phyloP scores from a whole-genome alignment of 2,329 filamentous ascomycete genomes.

The Blastomyces silverae region DNA sequence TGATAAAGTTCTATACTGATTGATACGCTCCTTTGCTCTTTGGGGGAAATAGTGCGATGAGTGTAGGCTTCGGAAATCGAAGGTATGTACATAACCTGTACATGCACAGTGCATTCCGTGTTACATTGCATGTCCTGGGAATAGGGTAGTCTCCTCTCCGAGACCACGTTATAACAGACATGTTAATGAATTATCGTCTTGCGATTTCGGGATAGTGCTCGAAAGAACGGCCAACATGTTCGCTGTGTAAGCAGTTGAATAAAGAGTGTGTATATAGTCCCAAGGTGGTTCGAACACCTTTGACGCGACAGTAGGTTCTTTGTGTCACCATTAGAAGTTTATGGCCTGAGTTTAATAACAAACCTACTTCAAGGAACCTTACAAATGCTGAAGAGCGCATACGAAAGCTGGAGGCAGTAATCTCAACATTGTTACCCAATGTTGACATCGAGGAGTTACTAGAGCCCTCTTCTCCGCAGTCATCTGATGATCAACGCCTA shows the following conservation, averaged over 20 bases:
- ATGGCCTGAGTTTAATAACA: not conserved
- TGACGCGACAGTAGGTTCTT: slow-evolving; percentile 37
- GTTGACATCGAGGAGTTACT: slow-evolving; percentile 31
- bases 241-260: slow-evolving; percentile 36
- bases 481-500: slow-evolving; percentile 27
- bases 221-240: slow-evolving; percentile 28
- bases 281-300: slow-evolving; percentile 37
- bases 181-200: not conserved
- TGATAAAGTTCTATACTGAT: not conserved
- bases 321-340: not conserved
- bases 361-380: slow-evolving; percentile 15
- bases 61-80: slow-evolving; percentile 13
- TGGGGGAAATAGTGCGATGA: slow-evolving; percentile 8
- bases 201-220: not conserved
- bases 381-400: slow-evolving; percentile 20
- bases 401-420: slow-evolving; percentile 9
- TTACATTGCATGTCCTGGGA: not conserved
- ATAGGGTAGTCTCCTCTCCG: not conserved
- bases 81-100: not conserved
- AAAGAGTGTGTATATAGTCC: slow-evolving; percentile 39
- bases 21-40: not conserved
- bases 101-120: not conserved
- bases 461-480: slow-evolving; percentile 39
- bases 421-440: slow-evolving; percentile 29
- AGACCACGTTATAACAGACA: not conserved